Conservation (phyloP, 2,329 filamentous ascomycete species). For the Trichophyton benhamiae region DNA sequence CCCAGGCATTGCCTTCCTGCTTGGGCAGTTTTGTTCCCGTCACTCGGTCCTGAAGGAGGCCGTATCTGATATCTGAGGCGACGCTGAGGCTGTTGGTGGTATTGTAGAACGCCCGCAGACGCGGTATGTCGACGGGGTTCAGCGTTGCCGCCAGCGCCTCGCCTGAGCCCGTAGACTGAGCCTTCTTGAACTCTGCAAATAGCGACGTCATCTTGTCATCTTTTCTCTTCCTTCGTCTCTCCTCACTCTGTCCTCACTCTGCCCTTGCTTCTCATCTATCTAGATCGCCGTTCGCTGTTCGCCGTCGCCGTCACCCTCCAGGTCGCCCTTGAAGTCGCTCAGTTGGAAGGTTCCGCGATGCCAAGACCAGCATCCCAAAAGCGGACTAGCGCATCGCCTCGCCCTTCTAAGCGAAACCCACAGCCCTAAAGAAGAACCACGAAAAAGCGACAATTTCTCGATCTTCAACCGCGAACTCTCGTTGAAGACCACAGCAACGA, state of each 20-base stretch:
- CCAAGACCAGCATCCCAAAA: slow-evolving; percentile 7
- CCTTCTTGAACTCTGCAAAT: slow-evolving; percentile 60
- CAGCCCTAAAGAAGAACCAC: slow-evolving; percentile 33
- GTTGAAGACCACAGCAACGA: slow-evolving; percentile 17
- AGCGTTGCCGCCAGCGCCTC: slow-evolving; percentile 63
- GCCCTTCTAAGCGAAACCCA: slow-evolving; percentile 33
- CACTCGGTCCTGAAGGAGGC: slow-evolving; percentile 52
- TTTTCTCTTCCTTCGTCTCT: background rate
- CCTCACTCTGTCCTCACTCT: background rate
- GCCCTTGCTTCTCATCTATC: too few relatives aligned
- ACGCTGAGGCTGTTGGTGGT: slow-evolving; percentile 55
- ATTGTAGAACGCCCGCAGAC: slow-evolving; percentile 57
- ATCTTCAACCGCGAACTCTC: slow-evolving; percentile 19
- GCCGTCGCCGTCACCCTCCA: too few relatives aligned
- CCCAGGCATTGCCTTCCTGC: slow-evolving; percentile 67
- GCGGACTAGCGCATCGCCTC: slow-evolving; percentile 21
- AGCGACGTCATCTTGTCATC: slow-evolving; percentile 52
- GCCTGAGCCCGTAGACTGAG: slow-evolving; percentile 54
- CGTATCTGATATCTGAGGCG: slow-evolving; percentile 57
- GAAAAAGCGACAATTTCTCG: slow-evolving; percentile 30
- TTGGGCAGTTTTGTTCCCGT: slow-evolving; percentile 45
- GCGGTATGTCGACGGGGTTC: slow-evolving; percentile 56
- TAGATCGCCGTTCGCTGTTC: background rate
- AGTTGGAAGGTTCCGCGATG: background rate
- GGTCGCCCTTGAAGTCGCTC: too few relatives aligned